phyloP scores from a whole-genome alignment of 805 yeast species.

The Cyberlindnera bimundalis region DNA sequence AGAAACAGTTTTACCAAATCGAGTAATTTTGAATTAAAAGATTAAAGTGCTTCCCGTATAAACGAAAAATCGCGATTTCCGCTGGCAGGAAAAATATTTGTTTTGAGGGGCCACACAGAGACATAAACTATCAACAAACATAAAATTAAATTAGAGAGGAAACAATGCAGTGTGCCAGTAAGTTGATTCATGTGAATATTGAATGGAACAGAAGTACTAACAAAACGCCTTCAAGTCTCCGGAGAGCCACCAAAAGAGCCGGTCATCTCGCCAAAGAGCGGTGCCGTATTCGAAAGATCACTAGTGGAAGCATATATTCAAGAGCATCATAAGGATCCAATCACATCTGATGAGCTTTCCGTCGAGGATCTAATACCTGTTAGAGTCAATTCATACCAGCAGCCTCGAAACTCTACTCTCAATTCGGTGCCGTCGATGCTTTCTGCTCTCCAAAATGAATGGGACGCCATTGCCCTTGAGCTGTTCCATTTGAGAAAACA shows the following conservation, averaged over 20 bases:
- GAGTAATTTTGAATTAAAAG: too few relatives aligned
- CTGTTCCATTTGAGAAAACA: constrained; percentile 73
- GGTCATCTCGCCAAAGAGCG: constrained; percentile 71
- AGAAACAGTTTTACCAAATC: too few relatives aligned
- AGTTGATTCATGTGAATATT: constrained; percentile 8
- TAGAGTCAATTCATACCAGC: constrained; percentile 30
- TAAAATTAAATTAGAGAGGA: neutral
- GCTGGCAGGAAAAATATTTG: neutral
- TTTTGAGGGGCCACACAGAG: too few relatives aligned
- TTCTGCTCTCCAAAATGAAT: constrained; percentile 76
- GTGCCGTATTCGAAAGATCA: constrained; percentile 62
- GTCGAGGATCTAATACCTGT: constrained; percentile 54
- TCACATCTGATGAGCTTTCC: constrained; percentile 58
- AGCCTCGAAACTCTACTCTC: constrained; percentile 42
- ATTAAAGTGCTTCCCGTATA: too few relatives aligned
- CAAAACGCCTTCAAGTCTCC: constrained; percentile 45
- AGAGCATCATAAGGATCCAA: constrained; percentile 72
- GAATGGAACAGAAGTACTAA: constrained; percentile 8
- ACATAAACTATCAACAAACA: neutral
- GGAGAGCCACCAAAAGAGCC: constrained; percentile 71
- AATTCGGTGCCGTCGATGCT: constrained; percentile 78
- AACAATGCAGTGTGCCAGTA: constrained; percentile 30
- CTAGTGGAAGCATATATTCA: constrained; percentile 59
- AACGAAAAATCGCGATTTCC: neutral
- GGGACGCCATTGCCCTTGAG: constrained; percentile 86